Conservation (phyloP, 768 basidiomycete genomes). For the Lactarius sp. region DNA sequence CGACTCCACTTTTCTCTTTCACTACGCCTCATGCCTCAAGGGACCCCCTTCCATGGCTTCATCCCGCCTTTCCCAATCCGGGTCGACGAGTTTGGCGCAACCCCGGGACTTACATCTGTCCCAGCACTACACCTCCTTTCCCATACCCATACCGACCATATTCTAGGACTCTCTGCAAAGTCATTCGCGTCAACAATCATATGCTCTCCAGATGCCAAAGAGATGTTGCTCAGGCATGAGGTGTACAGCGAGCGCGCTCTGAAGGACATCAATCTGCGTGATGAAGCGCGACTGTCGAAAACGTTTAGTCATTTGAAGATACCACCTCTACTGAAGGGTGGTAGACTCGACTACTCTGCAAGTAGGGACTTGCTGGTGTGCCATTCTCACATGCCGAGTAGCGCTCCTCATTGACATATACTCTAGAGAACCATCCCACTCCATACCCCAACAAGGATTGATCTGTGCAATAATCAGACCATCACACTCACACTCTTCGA, state of each 20-base stretch:
- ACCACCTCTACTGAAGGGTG: constrained; percentile 42
- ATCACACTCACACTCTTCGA: constrained; percentile 79
- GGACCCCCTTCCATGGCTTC: constrained; percentile 74
- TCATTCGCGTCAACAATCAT: constrained; percentile 68
- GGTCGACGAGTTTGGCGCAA: constrained; percentile 72
- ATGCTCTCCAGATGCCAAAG: constrained; percentile 80
- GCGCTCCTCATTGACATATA: neutral
- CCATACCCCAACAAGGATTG: constrained; percentile 58
- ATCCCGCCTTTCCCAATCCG: constrained; percentile 75
- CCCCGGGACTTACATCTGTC: constrained; percentile 33
- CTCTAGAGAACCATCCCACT: constrained; percentile 53
- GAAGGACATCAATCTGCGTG: constrained; percentile 45
- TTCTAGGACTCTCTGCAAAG: constrained; percentile 67
- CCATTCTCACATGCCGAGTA: constrained; percentile 7
- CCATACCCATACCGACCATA: constrained; percentile 89
- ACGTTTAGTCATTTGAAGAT: constrained; percentile 69
- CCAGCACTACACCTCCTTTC: constrained; percentile 69
- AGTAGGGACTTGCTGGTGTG: constrained; percentile 67
- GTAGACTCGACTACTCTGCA: constrained; percentile 43
- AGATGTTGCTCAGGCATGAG: constrained; percentile 79
- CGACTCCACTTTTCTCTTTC: too few species aligned
- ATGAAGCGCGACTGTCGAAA: constrained; percentile 40
- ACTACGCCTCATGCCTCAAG: constrained; percentile 53
- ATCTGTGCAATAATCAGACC: constrained; percentile 49
- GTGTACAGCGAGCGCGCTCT: constrained; percentile 59